Evolutionary conservation across 805 yeast species (phyloP), one percentile per base, ranked within the genome.

Genomic region (Lipomyces spencermartinsiae): DNA sequence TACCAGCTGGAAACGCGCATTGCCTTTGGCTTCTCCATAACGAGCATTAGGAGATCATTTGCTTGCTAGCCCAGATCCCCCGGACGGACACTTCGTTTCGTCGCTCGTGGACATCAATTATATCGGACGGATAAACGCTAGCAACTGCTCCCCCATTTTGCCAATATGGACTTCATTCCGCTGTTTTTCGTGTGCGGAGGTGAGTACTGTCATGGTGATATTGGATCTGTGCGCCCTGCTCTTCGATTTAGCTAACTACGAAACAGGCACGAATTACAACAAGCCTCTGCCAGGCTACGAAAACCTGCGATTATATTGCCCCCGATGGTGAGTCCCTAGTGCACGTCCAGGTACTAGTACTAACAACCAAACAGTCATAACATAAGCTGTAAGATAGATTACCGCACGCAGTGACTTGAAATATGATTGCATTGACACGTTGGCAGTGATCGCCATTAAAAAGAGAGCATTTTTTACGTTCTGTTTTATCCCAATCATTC

Each of bases 401-500:
- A 29, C 73, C 16, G 71, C 72, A 22, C 62, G 59, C 46, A 74
- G 73, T 1, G 66, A 62, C 16, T n/a, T n/a, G 7, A 10, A 39
- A 16, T 8, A 19, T 37, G 16, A 35, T n/a, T 33, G 16, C 34
- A 7, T 29, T 22, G 34, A 37, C 29, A 53, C 8, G 14, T 25
- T 6, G 4, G 43, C 59, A 33, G 71, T 69, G 37, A 34, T 66
- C 25, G 66, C 68, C 19, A 34, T 59, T 12, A 76, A 76, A 64
- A 70, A 72, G 57, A 72, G 78, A 12, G 75, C 74, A 63, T 76
- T 76, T 66, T 75, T 76, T 67, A 76, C 79, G 2, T 60, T 76
- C 43, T 76, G 79, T 59, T 76, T 73, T 53, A 71, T 76, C 1
- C 79, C 79, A 5, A 37, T 76, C 19, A 71, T 76, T 16, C 79